Percentiles rank a stretch among this genome's conserved stretches.
Conservation (phyloP, 1,139 yeast species). For the Chernovozyma aurita region DNA sequence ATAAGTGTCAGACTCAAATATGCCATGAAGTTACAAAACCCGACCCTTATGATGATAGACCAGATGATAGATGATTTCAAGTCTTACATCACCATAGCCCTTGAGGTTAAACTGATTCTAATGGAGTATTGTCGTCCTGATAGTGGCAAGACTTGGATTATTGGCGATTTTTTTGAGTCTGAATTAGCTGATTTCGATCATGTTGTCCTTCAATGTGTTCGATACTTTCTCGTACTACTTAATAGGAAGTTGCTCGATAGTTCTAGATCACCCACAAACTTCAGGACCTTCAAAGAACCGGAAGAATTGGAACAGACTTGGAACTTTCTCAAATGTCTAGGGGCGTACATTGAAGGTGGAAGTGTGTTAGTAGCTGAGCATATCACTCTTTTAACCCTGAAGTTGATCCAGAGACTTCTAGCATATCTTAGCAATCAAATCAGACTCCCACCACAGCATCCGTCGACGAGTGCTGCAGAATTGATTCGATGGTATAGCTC, state of each 20-base stretch:
- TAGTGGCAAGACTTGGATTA: conserved; percentile 62
- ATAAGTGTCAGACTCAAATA: conserved; percentile 71
- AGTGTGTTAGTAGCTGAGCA: conserved; percentile 79
- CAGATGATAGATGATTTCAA: conserved; percentile 88
- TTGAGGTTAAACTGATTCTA: conserved; percentile 68
- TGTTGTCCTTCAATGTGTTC: conserved; percentile 69
- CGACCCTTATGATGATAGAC: conserved; percentile 94
- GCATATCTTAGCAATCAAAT: conserved; percentile 72
- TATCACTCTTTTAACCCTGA: conserved; percentile 59
- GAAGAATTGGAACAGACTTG: conserved; percentile 82
- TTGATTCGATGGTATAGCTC: conserved; percentile 77
- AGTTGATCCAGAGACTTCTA: conserved; percentile 64
- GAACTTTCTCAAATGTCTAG: conserved; percentile 69
- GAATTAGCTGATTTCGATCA: conserved; percentile 57
- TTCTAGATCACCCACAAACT: conserved; percentile 56
- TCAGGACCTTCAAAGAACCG: conserved; percentile 86
- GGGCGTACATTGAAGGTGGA: conserved; percentile 75
- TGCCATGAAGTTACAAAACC: conserved; percentile 75
- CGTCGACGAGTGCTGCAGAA: conserved; percentile 42
- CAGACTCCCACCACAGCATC: conserved; percentile 46
- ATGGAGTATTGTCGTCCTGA: conserved; percentile 65
- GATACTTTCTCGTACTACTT: conserved; percentile 65
- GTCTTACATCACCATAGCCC: conserved; percentile 69
- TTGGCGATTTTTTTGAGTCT: conserved; percentile 61
- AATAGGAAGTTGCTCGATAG: conserved; percentile 77